Evolutionary conservation across 371 early-diverging fungal species (phyloP).

Genomic region (Nematocida sp.): DNA sequence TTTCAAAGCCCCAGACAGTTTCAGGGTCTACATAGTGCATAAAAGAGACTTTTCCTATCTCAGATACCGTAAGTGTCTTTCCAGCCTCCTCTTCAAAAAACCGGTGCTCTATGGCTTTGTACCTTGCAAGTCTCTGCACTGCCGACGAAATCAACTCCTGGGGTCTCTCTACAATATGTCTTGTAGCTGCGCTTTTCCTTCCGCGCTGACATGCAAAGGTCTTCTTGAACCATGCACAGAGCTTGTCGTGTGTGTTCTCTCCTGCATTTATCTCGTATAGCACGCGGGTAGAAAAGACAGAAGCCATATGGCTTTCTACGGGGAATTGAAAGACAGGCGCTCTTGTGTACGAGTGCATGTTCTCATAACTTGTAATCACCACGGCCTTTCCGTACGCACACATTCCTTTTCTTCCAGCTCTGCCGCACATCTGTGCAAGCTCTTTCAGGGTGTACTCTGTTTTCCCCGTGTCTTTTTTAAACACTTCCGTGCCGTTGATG

Average conservation of each 20-base stretch:
- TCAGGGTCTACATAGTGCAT: background rate
- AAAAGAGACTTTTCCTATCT: conserved; percentile 2
- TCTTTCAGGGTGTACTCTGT: conserved; percentile 65
- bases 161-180: background rate
- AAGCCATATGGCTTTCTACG: conserved; percentile 4
- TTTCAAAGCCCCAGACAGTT: background rate
- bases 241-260: background rate
- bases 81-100: too few species aligned
- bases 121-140: background rate
- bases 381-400: background rate
- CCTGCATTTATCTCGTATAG: conserved; percentile 15
- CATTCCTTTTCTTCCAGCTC: conserved; percentile 77
- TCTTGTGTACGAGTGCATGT: background rate
- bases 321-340: conserved; percentile 28
- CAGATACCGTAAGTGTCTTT: background rate
- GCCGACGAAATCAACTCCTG: background rate
- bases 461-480: conserved; percentile 78
- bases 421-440: conserved; percentile 88
- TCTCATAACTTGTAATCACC: conserved; percentile 8
- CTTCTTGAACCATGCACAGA: background rate
- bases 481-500: conserved; percentile 93
- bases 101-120: background rate
- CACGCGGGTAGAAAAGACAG: conserved; percentile 5
- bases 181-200: background rate
- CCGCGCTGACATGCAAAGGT: background rate